Percentiles rank a stretch among this genome's conserved stretches.
Evolutionary conservation across 331 rosid species (phyloP).

Genomic region (Telfairia occidentalis): DNA sequence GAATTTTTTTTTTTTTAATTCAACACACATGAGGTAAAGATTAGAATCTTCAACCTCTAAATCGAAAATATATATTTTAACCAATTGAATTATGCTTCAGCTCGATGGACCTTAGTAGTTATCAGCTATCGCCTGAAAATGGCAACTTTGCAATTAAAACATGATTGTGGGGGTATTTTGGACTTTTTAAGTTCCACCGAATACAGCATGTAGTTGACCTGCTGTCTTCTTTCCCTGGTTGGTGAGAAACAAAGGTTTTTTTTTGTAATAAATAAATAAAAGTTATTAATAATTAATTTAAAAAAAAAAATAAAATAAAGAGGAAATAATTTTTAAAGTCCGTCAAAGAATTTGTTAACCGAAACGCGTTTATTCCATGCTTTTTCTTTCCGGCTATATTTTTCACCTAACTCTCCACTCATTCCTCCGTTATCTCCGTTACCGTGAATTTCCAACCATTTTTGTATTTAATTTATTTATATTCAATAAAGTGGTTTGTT

Average conservation of each 20-base stretch:
- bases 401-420: background rate
- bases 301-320: background rate
- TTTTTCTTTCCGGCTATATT: conserved; percentile 6
- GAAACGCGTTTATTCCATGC: conserved; percentile 23
- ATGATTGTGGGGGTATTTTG: background rate
- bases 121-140: background rate
- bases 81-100: too few species aligned
- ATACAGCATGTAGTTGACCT: conserved; percentile 12
- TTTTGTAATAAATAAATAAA: background rate
- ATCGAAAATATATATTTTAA: too few species aligned
- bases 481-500: background rate
- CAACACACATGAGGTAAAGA: too few species aligned
- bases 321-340: background rate
- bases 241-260: background rate
- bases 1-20: too few species aligned
- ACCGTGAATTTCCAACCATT: background rate
- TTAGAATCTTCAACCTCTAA: too few species aligned
- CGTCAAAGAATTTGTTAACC: conserved; percentile 27
- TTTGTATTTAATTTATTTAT: background rate
- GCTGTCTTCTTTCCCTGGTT: background rate
- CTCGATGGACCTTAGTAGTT: too few species aligned
- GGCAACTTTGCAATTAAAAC: conserved; percentile 14
- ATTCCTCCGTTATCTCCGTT: conserved; percentile 9
- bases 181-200: background rate
- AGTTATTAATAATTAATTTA: background rate